A percentile compares a stretch with the other conserved stretches of the same genome.
These are phyloP conservation scores for Penicillium diatomitis DNA, from an alignment of 495 filamentous ascomycete genomes.

Conservation along the genomic window DNA sequence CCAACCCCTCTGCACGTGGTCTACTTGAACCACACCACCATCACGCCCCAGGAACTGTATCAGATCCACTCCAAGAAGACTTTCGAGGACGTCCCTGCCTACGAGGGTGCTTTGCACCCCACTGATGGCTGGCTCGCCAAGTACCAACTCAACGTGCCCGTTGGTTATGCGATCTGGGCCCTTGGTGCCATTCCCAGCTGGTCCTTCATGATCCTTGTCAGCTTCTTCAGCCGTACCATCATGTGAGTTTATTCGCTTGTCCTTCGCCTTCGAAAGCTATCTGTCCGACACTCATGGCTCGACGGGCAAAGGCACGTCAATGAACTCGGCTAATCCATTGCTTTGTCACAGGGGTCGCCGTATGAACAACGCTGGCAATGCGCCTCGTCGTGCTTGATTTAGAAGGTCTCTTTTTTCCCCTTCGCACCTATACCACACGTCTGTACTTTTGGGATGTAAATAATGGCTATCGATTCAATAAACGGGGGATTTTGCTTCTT, in stretches of 20 bases:
- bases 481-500: constrained; percentile 7
- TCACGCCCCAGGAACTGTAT: constrained; percentile 52
- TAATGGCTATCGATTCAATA: constrained; percentile 12
- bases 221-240: constrained; percentile 68
- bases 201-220: constrained; percentile 73
- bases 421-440: constrained; percentile 2
- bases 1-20: constrained; percentile 45
- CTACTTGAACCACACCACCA: constrained; percentile 56
- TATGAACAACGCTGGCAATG: constrained; percentile 23
- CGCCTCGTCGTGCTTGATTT: constrained; percentile 22
- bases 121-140: constrained; percentile 64
- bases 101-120: constrained; percentile 73
- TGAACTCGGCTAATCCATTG: background rate
- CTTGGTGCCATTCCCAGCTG: constrained; percentile 55
- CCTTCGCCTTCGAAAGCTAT: no score
- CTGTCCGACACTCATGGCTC: background rate
- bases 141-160: constrained; percentile 50
- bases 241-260: constrained; percentile 56
- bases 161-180: constrained; percentile 60
- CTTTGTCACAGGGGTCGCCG: constrained; percentile 30
- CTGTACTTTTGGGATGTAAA: constrained; percentile 16
- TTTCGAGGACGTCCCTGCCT: constrained; percentile 43
- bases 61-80: constrained; percentile 54
- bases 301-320: background rate
- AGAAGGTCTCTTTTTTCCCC: constrained; percentile 2